phyloP scores from a whole-genome alignment of 2,329 filamentous ascomycete species.

The Aspergillus terreus region DNA sequence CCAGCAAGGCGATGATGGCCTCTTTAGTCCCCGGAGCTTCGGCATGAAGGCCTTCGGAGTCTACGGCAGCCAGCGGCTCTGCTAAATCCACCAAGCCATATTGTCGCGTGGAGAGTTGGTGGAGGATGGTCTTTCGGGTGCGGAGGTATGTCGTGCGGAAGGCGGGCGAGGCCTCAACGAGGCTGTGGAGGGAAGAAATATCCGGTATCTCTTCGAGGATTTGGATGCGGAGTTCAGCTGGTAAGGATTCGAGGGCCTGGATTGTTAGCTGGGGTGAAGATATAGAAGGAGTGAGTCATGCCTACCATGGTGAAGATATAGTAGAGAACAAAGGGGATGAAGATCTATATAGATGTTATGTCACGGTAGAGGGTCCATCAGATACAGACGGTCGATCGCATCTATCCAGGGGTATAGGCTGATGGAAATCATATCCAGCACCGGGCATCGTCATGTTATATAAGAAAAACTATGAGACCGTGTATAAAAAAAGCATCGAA shows the following conservation, averaged over 20 bases:
- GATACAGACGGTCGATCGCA: too few relatives aligned
- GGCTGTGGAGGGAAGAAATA: conserved; percentile 7
- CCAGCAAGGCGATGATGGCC: conserved; percentile 10
- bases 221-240: conserved; percentile 12
- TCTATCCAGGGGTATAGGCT: too few relatives aligned
- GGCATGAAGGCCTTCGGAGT: conserved; percentile 12
- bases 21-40: conserved; percentile 7
- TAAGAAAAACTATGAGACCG: background rate
- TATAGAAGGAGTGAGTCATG: too few relatives aligned
- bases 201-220: conserved; percentile 11
- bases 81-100: conserved; percentile 11
- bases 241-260: conserved; percentile 9
- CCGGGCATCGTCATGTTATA: background rate
- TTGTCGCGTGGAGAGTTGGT: conserved; percentile 6
- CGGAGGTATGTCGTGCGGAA: conserved; percentile 11
- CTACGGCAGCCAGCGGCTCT: conserved; percentile 11
- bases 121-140: conserved; percentile 8
- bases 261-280: too few relatives aligned
- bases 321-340: too few relatives aligned
- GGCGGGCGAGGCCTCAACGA: conserved; percentile 8
- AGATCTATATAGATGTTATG: too few relatives aligned
- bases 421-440: background rate
- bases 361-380: too few relatives aligned
- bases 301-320: too few relatives aligned
- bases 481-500: background rate